Evolutionary conservation across 2,329 filamentous ascomycete genomes (phyloP).

Genomic region (Talaromyces sp.): DNA sequence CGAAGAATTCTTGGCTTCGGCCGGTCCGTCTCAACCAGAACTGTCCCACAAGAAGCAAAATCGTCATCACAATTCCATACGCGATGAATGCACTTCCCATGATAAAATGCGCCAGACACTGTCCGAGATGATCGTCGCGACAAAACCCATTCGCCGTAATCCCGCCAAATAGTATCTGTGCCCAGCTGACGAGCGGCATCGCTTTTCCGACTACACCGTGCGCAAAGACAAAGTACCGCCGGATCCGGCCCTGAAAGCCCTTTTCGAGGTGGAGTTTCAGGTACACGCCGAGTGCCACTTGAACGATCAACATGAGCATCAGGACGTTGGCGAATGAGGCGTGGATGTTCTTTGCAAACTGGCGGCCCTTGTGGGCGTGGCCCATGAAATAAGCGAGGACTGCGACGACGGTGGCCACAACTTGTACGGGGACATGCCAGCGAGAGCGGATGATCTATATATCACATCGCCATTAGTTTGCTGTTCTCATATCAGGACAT

Average conservation of each 20-base stretch:
- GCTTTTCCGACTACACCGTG: slow-evolving; percentile 82
- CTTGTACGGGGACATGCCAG: slow-evolving; percentile 91
- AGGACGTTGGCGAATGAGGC: slow-evolving; percentile 73
- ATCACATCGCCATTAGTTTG: not conserved
- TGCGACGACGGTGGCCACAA: slow-evolving; percentile 68
- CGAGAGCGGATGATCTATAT: slow-evolving; percentile 76
- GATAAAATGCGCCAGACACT: slow-evolving; percentile 95
- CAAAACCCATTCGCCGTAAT: slow-evolving; percentile 93
- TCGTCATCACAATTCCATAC: slow-evolving; percentile 82
- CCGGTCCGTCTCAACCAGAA: slow-evolving; percentile 77
- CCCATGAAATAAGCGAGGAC: slow-evolving; percentile 86
- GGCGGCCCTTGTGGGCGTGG: slow-evolving; percentile 81
- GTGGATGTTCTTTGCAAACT: slow-evolving; percentile 80
- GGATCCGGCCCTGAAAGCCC: slow-evolving; percentile 74
- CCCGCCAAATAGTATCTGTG: slow-evolving; percentile 92
- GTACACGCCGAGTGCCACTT: slow-evolving; percentile 79
- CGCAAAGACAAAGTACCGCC: slow-evolving; percentile 64
- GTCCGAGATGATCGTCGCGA: slow-evolving; percentile 81
- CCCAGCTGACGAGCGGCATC: slow-evolving; percentile 83
- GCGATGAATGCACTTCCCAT: slow-evolving; percentile 97
- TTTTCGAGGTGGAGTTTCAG: slow-evolving; percentile 84
- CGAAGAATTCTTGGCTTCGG: slow-evolving; percentile 94
- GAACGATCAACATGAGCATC: slow-evolving; percentile 72
- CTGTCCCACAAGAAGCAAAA: slow-evolving; percentile 84
- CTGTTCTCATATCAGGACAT: not conserved